Evolutionary conservation across 176 grass and related monocot genomes (phyloP), one percentile per base, ranked within the genome.

Genomic region (Carex pumila): DNA sequence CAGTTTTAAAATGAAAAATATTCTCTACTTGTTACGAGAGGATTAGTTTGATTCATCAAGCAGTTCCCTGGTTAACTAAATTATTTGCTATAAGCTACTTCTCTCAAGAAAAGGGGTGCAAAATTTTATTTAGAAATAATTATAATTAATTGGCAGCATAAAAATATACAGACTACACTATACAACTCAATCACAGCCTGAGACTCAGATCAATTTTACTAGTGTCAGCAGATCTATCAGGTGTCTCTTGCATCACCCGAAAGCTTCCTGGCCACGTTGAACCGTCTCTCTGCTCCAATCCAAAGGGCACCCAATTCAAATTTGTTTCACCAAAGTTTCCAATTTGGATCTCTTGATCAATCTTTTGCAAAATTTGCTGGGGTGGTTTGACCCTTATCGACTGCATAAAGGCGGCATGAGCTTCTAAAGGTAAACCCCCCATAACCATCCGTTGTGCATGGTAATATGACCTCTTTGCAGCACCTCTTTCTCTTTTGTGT

Each of bases 131-230:
- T 63, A 81, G 8, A 81, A 81, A 37, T 62, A 43, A 64, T 43
- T 64, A 25, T 47, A 81, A 81, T 63, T 81, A 64, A 81, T 81
- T 37, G 52, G 32, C 18, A 81, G 79, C 34, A 64, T 64, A 64
- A 47, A 61, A 64, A 64, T 81, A 81, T 81, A 45, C 79, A 61
- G 47, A 77, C 49, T 32, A 65, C 82, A 81, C 37, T 32, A 59
- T 61, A 74, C 56, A 77, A 22, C 69, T 61, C 54, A 65, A 87
- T 93, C 85, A 97, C 71, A 97, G 89, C 61, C 86, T 90, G 56
- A 97, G 94, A 86, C 83, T 84, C 71, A 97, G 91, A 90, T 97
- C 94, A 71, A 97, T 85, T 86, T 91, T 91, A 88, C 85, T 88
- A 66, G 71, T 83, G 43, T 91, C 91, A 65, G 84, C 82, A 75